Evolutionary conservation across 345 rosid genomes (phyloP).

Genomic region (Gossypium longicalyx): DNA sequence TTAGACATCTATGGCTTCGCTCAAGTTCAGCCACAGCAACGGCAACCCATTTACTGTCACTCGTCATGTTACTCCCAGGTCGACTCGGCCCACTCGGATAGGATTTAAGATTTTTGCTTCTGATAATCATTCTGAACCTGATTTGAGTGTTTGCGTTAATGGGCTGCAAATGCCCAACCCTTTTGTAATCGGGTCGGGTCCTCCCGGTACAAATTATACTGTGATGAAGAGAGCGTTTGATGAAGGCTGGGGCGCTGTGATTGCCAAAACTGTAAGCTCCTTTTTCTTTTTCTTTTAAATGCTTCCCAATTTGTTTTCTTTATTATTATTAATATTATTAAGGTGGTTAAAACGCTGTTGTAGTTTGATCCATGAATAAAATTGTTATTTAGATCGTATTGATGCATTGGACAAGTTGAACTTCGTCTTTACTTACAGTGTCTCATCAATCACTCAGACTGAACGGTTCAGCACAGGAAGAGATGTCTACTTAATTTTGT

Average conservation of each 20-base stretch:
- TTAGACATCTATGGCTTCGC: slow-evolving; percentile 44
- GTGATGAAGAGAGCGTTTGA: slow-evolving; percentile 97
- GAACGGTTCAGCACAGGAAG: neutral
- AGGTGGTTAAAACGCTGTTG: neutral
- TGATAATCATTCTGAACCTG: slow-evolving; percentile 46
- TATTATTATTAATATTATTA: no score
- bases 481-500: neutral
- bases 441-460: neutral
- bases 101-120: slow-evolving; percentile 54
- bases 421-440: neutral
- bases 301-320: no score
- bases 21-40: slow-evolving; percentile 35
- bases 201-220: slow-evolving; percentile 94
- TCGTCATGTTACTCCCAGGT: slow-evolving; percentile 22
- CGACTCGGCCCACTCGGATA: slow-evolving; percentile 33
- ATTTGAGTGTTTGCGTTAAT: slow-evolving; percentile 81
- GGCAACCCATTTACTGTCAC: slow-evolving; percentile 26
- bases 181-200: slow-evolving; percentile 95
- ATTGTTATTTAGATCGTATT: neutral
- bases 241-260: slow-evolving; percentile 99
- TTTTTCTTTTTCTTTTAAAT: no score
- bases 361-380: neutral
- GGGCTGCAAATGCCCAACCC: slow-evolving; percentile 90
- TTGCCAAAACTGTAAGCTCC: slow-evolving; percentile 82
- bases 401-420: neutral